These are phyloP conservation scores for Quercus robur DNA, from an alignment of 306 rosid species.

Conservation along the genomic window DNA sequence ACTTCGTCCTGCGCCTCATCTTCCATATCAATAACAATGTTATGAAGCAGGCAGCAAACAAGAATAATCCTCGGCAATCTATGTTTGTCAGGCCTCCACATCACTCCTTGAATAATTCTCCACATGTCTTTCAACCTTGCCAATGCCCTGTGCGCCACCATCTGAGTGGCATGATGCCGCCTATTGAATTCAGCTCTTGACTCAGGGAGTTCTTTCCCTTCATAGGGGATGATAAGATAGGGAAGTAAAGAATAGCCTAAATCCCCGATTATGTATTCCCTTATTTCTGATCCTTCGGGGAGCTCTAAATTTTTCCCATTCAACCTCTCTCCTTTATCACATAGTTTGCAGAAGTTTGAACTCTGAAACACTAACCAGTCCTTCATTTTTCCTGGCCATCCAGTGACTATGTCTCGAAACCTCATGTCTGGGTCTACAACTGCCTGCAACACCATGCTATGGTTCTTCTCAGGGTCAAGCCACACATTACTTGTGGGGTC, in stretches of 20 bases:
- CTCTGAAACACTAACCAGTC: conserved; percentile 60
- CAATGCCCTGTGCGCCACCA: conserved; percentile 73
- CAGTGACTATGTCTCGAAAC: conserved; percentile 78
- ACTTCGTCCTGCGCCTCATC: conserved; percentile 50
- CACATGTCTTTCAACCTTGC: conserved; percentile 77
- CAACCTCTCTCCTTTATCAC: conserved; percentile 62
- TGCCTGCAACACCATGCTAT: conserved; percentile 92
- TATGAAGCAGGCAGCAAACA: conserved; percentile 89
- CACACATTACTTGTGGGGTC: conserved; percentile 62
- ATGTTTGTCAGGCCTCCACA: conserved; percentile 98
- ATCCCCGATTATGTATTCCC: conserved; percentile 83
- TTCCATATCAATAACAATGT: conserved; percentile 72
- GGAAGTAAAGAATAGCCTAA: conserved; percentile 77
- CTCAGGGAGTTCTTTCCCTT: conserved; percentile 60
- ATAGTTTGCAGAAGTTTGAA: conserved; percentile 62
- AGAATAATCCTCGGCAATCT: conserved; percentile 84
- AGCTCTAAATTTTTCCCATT: conserved; percentile 52
- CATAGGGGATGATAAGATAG: conserved; percentile 74
- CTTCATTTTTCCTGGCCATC: conserved; percentile 83
- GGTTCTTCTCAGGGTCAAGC: conserved; percentile 76
- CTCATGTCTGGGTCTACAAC: conserved; percentile 84
- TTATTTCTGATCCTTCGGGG: conserved; percentile 52
- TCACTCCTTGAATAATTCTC: conserved; percentile 85
- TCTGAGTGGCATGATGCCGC: conserved; percentile 53
- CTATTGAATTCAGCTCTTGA: conserved; percentile 54